Evolutionary conservation across 2,329 filamentous ascomycete species (phyloP), one percentile per base, ranked within the genome.

Genomic region (Teratosphaeria epicoccoides): DNA sequence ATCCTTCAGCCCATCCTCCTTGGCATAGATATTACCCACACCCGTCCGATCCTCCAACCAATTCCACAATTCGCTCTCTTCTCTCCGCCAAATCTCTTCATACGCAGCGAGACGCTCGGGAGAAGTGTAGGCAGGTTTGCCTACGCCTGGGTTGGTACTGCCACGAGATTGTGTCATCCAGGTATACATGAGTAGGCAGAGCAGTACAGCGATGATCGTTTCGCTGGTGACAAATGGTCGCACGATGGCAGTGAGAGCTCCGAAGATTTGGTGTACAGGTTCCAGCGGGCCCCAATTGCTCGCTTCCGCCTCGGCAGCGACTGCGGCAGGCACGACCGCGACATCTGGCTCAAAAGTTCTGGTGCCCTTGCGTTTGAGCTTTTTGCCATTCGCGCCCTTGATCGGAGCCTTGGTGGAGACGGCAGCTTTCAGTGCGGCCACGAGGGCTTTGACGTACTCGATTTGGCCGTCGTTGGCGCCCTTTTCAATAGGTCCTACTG

Each of bases 11-110:
- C 55, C 49, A n/a, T 52, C 53, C 17, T 57, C 49, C 11, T 57
- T 60, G 33, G 52, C 65, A 59, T 53, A 68, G 59, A 54, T 64
- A 3, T 74, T 73, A 51, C 88, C 84, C 65, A 93, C 73, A 2
- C 88, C 85, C 1, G 88, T 83, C 17, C 90, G 79, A 61, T 95
- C 87, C 67, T 96, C 90, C 4, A 96, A 73, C 90, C 90, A 96
- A 52, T 87, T 84, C 90, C 90, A 96, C 9, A 96, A 73, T 61
- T 93, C 88, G 58, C 81, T 88, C 66, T 96, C 90, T 67, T 96
- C 88, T 40, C 81, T 76, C 29, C 82, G 78, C 90, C 91, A 98
- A 64, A 97, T 85, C 70, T 95, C 87, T 59, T 97, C 90, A 66
- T 96, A 97, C 0, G 87, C 88, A 2, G 85, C 82, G 14, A 89